Evolutionary conservation across 495 filamentous ascomycete species (phyloP).

Genomic region (Thozetella sp.): DNA sequence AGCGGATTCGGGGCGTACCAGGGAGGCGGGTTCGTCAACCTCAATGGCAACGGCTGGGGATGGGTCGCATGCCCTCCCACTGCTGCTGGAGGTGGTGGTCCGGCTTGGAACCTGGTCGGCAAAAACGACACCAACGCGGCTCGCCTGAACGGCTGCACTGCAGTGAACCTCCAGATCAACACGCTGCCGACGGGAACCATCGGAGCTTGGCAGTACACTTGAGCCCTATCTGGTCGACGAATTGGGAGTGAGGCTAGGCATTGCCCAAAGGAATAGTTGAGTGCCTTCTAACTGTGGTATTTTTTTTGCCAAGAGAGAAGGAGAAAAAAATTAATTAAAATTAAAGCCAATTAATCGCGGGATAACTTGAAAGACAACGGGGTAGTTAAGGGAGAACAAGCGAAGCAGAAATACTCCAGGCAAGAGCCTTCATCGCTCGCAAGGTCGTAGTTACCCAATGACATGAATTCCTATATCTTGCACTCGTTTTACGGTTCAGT

Average conservation of each 20-base stretch:
- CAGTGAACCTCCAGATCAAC: constrained; percentile 29
- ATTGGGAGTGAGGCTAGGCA: neutral
- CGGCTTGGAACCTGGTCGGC: constrained; percentile 27
- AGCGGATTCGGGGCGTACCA: constrained; percentile 38
- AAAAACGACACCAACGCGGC: constrained; percentile 29
- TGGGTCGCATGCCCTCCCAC: constrained; percentile 34
- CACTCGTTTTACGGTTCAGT: too few relatives aligned
- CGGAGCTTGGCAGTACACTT: constrained; percentile 36
- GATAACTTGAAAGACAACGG: too few relatives aligned
- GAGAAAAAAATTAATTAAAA: too few relatives aligned
- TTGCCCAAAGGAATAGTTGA: neutral
- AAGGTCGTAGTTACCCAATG: too few relatives aligned
- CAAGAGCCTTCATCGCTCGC: too few relatives aligned
- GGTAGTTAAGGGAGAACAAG: too few relatives aligned
- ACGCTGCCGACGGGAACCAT: constrained; percentile 9
- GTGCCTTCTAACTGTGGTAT: too few relatives aligned
- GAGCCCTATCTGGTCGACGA: neutral
- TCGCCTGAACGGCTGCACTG: constrained; percentile 15
- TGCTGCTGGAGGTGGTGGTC: constrained; percentile 20
- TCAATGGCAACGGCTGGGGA: constrained; percentile 32
- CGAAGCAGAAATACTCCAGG: too few relatives aligned
- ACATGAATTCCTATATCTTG: too few relatives aligned
- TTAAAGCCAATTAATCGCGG: too few relatives aligned
- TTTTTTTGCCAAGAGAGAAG: too few relatives aligned
- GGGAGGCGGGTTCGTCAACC: constrained; percentile 33